These are phyloP conservation scores for Vigna trinervia DNA, from an alignment of 306 rosid species.

Conservation along the genomic window DNA sequence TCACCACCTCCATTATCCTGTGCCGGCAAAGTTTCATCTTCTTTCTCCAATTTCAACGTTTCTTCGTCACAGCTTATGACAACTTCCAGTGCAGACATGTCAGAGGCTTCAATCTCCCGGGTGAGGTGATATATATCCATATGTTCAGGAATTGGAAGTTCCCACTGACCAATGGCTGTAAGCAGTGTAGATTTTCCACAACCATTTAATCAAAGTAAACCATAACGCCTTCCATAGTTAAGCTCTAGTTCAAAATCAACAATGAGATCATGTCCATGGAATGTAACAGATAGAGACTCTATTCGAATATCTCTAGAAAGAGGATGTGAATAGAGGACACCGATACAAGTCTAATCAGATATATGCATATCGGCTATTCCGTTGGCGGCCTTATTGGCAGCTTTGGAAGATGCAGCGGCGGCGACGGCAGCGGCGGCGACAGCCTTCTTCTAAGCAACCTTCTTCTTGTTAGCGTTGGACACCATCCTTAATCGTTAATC, in stretches of 20 bases:
- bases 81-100: constrained; percentile 90
- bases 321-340: too few species aligned
- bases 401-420: too few species aligned
- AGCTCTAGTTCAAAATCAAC: constrained; percentile 96
- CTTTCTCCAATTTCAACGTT: constrained; percentile 79
- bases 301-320: constrained; percentile 14
- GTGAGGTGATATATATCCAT: constrained; percentile 92
- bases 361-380: too few species aligned
- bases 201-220: constrained; percentile 93
- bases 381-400: too few species aligned
- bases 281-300: constrained; percentile 89
- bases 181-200: constrained; percentile 96
- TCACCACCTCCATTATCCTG: constrained; percentile 97
- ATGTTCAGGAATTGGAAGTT: constrained; percentile 95
- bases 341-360: too few species aligned
- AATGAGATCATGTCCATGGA: constrained; percentile 93
- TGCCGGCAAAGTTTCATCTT: constrained; percentile 62
- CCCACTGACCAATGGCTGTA: constrained; percentile 78
- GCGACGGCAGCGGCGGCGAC: too few species aligned
- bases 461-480: too few species aligned
- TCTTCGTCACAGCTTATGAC: constrained; percentile 94
- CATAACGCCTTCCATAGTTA: constrained; percentile 98
- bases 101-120: constrained; percentile 95
- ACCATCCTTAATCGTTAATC: background rate
- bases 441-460: too few species aligned